Evolutionary conservation across 257 asterid species (phyloP).

Genomic region (Solanum chmielewskii): DNA sequence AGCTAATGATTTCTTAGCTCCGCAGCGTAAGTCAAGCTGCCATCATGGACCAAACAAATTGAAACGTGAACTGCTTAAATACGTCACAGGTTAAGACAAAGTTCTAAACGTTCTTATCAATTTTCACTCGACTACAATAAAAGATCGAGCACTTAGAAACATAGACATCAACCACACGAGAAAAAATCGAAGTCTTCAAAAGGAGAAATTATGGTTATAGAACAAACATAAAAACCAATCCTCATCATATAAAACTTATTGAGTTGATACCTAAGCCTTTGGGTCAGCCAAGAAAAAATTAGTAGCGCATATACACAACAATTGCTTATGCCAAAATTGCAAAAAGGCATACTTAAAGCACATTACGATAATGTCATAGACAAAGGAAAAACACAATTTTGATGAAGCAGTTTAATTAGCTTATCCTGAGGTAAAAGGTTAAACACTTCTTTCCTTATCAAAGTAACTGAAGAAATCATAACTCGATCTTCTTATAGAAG

Average conservation of each 20-base stretch:
- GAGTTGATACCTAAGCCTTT: not conserved
- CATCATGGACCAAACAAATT: slow-evolving; percentile 1
- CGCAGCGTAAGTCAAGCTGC: slow-evolving; percentile 94
- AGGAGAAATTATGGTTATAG: not conserved
- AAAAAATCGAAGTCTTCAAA: not conserved
- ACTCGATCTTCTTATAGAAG: not conserved
- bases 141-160: not conserved
- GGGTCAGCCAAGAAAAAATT: not conserved
- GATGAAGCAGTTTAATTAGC: not conserved
- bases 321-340: not conserved
- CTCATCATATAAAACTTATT: not conserved
- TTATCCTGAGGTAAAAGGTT: not conserved
- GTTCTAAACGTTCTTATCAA: not conserved
- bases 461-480: not conserved
- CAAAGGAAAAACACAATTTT: not conserved
- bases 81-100: not conserved
- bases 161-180: not conserved
- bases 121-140: not conserved
- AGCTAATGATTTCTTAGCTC: slow-evolving; percentile 70
- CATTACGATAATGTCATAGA: not conserved
- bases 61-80: not conserved
- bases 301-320: not conserved
- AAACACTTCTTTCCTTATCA: not conserved
- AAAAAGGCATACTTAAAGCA: not conserved
- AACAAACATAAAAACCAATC: not conserved